These are phyloP conservation scores for Biancaea sappan DNA, from an alignment of 306 rosid species.

Conservation along the genomic window DNA sequence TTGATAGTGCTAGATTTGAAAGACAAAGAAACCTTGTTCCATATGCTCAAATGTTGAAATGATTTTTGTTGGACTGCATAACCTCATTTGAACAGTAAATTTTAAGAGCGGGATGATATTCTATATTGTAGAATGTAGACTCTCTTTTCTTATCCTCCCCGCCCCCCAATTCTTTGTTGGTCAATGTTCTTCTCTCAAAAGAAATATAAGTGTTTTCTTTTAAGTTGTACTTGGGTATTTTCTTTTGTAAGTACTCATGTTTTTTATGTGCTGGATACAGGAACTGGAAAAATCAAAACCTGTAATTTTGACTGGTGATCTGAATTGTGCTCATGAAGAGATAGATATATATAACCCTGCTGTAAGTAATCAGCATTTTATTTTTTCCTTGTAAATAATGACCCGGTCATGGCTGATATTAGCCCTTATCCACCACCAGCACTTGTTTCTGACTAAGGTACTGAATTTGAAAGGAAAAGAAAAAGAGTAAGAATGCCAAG, in stretches of 20 bases:
- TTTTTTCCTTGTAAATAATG: constrained; percentile 14
- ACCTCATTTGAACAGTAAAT: not conserved
- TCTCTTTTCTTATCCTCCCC: not conserved
- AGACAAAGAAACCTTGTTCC: not conserved
- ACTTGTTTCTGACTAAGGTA: constrained; percentile 21
- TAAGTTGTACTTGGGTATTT: not conserved
- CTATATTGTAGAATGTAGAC: constrained; percentile 24
- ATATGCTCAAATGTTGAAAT: constrained; percentile 1
- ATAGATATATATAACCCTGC: constrained; percentile 90
- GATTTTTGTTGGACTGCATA: constrained; percentile 4
- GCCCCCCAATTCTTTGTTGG: not conserved
- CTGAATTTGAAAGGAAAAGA: not conserved
- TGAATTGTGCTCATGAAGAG: constrained; percentile 97
- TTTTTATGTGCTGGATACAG: constrained; percentile 50
- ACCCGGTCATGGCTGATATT: not conserved
- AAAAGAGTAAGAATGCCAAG: not conserved
- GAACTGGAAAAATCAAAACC: constrained; percentile 95
- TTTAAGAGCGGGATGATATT: constrained; percentile 8
- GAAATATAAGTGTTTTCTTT: constrained; percentile 17
- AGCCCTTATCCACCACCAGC: constrained; percentile 3
- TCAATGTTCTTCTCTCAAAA: constrained; percentile 4
- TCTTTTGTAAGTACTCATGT: constrained; percentile 3
- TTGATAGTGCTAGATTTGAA: constrained; percentile 9
- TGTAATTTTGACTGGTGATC: constrained; percentile 91
- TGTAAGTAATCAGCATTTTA: constrained; percentile 54